A percentile compares a stretch with the other conserved stretches of the same genome.
Conservation (phyloP, 345 rosid genomes). For the Kernera saxatilis region DNA sequence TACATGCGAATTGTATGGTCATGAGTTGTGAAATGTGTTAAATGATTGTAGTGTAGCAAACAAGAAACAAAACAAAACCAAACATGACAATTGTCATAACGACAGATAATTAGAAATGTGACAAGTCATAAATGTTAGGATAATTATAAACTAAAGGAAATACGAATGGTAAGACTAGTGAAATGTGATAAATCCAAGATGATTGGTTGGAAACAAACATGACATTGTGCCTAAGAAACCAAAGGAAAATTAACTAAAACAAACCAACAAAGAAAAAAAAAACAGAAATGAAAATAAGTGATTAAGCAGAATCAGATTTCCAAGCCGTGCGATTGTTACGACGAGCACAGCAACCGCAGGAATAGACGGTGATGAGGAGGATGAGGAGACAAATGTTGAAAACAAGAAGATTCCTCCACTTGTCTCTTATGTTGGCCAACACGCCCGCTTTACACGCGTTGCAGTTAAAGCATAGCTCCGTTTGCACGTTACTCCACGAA, state of each 20-base stretch:
- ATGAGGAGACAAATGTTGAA: constrained; percentile 27
- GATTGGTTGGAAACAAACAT: not conserved
- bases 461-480: constrained; percentile 49
- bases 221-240: not conserved
- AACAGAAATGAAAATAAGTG: not conserved
- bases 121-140: not conserved
- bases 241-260: not conserved
- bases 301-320: constrained; percentile 7
- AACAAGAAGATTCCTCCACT: constrained; percentile 40
- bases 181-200: not conserved
- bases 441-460: constrained; percentile 61
- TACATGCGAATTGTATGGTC: no score
- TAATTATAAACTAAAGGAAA: not conserved
- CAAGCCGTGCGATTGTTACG: constrained; percentile 26
- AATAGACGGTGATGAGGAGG: constrained; percentile 26
- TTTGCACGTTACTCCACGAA: constrained; percentile 46
- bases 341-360: constrained; percentile 37
- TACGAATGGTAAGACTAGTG: not conserved
- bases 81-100: not conserved
- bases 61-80: not conserved
- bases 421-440: constrained; percentile 32
- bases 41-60: not conserved
- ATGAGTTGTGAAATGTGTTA: no score
- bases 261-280: not conserved
- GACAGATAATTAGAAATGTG: not conserved